Evolutionary conservation across 257 asterid genomes (phyloP), one percentile per base, ranked within the genome.

Genomic region (Phtheirospermum japonicum): DNA sequence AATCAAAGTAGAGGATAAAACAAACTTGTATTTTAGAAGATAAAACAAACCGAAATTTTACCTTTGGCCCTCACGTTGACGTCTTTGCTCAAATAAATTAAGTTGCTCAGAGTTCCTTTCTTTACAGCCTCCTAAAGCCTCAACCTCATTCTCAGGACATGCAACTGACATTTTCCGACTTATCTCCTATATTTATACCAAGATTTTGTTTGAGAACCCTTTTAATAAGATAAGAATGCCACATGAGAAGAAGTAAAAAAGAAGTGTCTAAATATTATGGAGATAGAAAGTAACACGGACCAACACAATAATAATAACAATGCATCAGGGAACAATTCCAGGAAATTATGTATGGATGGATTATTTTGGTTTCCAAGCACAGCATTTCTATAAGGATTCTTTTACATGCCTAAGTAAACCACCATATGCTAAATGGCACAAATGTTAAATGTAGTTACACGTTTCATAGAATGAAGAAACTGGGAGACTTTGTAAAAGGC

Each of bases 61-160:
- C 95, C 91, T 86, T 75, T 71, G 91, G 76, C 84, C 82, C 83
- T 92, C 96, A 20, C 79, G 93, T 72, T 77, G 67, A 54, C 82
- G 89, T n/a, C n/a, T n/a, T n/a, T n/a, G n/a, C n/a, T n/a, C n/a
- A n/a, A n/a, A n/a, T n/a, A n/a, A n/a, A n/a, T 70, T 85, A 33
- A 92, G 76, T 67, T 79, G 84, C 75, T 92, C 96, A 4, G 97
- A 89, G 62, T 69, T 83, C 76, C 80, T 71, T 56, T 79, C 95
- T 57, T 77, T 58, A 69, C 77, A 59, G 71, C 86, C 85, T 42
- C 77, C 95, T 72, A 83, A 65, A 73, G 73, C 85, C 70, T 89
- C 90, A 75, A 89, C 61, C 73, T 92, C 99, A 72, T 81, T 76
- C 77, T 86, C 91, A 11, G 89, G 81, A 65, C 93, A 82, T 61